phyloP scores from a whole-genome alignment of 495 filamentous ascomycete genomes.

The Aspergillus sparsus region DNA sequence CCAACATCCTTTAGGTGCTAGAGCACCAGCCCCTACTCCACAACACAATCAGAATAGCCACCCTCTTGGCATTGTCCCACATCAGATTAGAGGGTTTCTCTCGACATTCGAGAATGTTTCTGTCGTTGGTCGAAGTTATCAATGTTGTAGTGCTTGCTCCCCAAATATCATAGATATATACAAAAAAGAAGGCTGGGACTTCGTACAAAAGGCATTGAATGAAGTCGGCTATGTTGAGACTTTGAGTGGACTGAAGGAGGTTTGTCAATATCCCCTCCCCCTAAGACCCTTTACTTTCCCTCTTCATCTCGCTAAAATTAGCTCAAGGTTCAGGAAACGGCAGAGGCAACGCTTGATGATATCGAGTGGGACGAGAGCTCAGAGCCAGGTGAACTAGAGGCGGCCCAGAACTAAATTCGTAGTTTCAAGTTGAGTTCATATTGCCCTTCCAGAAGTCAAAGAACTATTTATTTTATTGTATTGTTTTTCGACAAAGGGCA shows the following conservation, averaged over 20 bases:
- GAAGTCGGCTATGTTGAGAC: constrained; percentile 88
- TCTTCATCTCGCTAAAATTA: constrained; percentile 25
- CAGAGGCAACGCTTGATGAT: constrained; percentile 65
- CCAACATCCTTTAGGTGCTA: constrained; percentile 71
- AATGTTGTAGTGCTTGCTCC: constrained; percentile 91
- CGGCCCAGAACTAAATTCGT: constrained; percentile 15
- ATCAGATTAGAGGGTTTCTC: constrained; percentile 93
- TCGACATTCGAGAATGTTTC: constrained; percentile 79
- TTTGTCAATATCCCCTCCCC: constrained; percentile 33
- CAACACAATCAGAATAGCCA: constrained; percentile 60
- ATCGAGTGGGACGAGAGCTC: constrained; percentile 63
- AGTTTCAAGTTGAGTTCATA: neutral
- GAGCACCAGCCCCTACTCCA: constrained; percentile 61
- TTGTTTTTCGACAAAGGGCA: constrained; percentile 56
- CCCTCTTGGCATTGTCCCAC: constrained; percentile 84
- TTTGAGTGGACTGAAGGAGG: constrained; percentile 86
- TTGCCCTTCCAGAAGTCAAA: neutral
- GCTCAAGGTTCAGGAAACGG: constrained; percentile 65
- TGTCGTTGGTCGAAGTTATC: constrained; percentile 79
- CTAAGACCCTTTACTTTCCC: neutral
- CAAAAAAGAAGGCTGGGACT: constrained; percentile 74
- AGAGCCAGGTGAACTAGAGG: constrained; percentile 47
- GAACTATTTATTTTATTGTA: constrained; percentile 15
- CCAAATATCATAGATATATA: constrained; percentile 73
- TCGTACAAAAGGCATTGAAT: constrained; percentile 82